phyloP scores from a whole-genome alignment of 495 filamentous ascomycete species.

The Wilcoxina mikolae region DNA sequence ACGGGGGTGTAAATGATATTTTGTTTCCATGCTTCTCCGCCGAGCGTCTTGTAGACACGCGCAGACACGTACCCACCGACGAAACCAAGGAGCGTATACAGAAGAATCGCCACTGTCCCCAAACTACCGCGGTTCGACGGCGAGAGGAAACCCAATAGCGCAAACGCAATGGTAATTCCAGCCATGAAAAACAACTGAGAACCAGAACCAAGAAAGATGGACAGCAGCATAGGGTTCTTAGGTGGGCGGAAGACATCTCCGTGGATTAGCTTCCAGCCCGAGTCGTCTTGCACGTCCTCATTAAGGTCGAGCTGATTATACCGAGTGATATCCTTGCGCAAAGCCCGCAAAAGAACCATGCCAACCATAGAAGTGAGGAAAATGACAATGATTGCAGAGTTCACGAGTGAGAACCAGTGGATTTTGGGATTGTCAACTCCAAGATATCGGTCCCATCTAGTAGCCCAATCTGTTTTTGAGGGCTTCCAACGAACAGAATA shows the following conservation, averaged over 20 bases:
- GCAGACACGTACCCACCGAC: constrained; percentile 85
- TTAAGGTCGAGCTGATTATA: constrained; percentile 91
- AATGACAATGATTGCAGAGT: constrained; percentile 81
- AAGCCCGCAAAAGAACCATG: constrained; percentile 69
- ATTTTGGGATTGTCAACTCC: constrained; percentile 93
- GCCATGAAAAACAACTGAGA: constrained; percentile 97
- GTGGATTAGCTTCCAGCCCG: constrained; percentile 95
- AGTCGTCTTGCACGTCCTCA: constrained; percentile 92
- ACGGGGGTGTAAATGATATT: constrained; percentile 81
- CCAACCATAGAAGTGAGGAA: constrained; percentile 82
- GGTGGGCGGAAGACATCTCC: constrained; percentile 93
- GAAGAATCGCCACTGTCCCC: constrained; percentile 75
- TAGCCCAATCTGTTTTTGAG: constrained; percentile 77
- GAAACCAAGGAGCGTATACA: constrained; percentile 85
- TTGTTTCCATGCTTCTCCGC: constrained; percentile 83
- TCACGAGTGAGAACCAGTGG: constrained; percentile 95
- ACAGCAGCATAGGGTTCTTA: constrained; percentile 63
- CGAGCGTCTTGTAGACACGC: constrained; percentile 79
- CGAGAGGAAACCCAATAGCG: constrained; percentile 83
- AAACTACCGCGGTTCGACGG: constrained; percentile 88
- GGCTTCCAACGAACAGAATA: constrained; percentile 79
- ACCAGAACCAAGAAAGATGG: constrained; percentile 81
- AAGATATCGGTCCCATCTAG: constrained; percentile 93
- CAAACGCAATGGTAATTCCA: constrained; percentile 83
- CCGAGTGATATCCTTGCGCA: constrained; percentile 85